phyloP scores from a whole-genome alignment of 257 asterid genomes.

The Gentiana dahurica region DNA sequence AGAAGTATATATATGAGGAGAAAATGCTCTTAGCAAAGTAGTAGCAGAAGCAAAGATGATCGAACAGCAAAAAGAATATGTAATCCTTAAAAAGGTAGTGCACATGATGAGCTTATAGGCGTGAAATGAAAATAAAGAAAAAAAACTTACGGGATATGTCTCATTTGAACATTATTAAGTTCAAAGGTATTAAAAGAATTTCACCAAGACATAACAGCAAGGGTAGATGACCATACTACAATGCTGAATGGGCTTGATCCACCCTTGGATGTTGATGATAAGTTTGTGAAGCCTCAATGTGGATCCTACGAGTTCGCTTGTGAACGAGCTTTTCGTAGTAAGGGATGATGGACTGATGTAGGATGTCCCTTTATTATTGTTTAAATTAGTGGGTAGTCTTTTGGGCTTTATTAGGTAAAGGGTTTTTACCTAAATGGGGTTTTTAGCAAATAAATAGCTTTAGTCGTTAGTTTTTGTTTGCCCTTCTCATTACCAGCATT shows the following conservation, averaged over 20 bases:
- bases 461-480: conserved; percentile 49
- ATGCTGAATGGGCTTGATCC: no score
- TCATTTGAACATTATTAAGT: background rate
- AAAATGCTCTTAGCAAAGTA: no score
- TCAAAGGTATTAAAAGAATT: background rate
- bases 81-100: background rate
- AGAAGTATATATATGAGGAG: background rate
- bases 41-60: background rate
- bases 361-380: conserved; percentile 24
- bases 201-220: no score
- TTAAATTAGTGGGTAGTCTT: no score
- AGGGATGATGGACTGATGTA: conserved; percentile 34
- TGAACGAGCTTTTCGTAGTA: no score
- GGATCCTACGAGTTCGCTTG: no score
- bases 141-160: conserved; percentile 56
- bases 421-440: no score
- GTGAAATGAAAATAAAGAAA: background rate
- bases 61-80: background rate
- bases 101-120: background rate
- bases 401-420: no score
- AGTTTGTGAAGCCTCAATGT: no score
- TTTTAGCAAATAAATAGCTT: conserved; percentile 19
- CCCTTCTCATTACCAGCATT: conserved; percentile 33
- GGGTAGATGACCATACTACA: no score
- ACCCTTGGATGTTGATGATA: no score